Base-by-base conservation (phyloP, 2,329 filamentous ascomycete species). In the Talaromyces rugulosus region DNA sequence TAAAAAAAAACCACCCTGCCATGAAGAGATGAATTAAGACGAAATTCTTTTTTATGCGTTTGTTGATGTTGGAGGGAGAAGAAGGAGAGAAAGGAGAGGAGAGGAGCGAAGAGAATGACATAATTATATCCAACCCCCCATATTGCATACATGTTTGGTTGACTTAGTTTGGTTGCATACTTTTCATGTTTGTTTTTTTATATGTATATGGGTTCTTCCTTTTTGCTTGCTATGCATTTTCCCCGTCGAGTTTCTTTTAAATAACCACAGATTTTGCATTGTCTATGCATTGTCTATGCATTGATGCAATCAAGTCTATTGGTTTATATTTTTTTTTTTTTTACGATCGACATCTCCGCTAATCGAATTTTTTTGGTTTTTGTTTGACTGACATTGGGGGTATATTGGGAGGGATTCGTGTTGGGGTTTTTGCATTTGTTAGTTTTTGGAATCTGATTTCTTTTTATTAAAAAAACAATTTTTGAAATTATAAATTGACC, bases 1-100 rank as follows among this genome's bases (percentile, higher is more conserved):
- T 30, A 28, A 30, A 30, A 55, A 55, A 33, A 31, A 4, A 23
- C 23, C 23, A 23, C 23, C n/a, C 16, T 33, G 33, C 16, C 28
- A 55, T 55, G 30, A 33, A 55, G 33, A 55, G 30, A 55, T 33
- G 33, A 55, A 55, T 55, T 18, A 28, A 55, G 16, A 55, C 52
- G 52, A 55, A 55, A 36, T 55, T 55, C 52, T 16, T 30, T 55
- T 55, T 47, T 40, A 40, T 40, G 36, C 36, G 34, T 47, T 18
- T 27, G 7, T 47, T 47, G 44, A 18, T 47, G 44, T 47, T 47
- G 8, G 44, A 8, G 16, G 40, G 18, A 54, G 31, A n/a, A 55
- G 33, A 40, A n/a, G 28, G 27, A 4, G 52, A 14, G 4, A 16
- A n/a, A 53, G 23, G 23, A 51, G 27, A 23, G n/a, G 47, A 18